These are phyloP conservation scores for Erythrobasidium yunnanense DNA, from an alignment of 768 basidiomycete species.

Conservation along the genomic window DNA sequence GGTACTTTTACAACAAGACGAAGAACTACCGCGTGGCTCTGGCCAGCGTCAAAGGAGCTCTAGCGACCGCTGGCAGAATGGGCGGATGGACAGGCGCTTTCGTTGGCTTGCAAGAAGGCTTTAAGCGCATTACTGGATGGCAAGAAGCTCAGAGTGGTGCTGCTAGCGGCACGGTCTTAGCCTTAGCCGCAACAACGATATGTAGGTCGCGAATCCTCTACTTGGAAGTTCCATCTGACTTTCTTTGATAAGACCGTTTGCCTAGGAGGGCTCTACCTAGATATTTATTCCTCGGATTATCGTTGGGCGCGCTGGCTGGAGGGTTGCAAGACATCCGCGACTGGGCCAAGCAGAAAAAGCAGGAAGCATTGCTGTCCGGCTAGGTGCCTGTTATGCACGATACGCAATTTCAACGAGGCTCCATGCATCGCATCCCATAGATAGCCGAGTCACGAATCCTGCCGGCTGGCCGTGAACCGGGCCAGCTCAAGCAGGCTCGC, in stretches of 20 bases:
- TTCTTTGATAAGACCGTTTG: not conserved
- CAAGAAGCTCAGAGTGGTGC: not conserved
- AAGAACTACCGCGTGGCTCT: constrained; percentile 75
- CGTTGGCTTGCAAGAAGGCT: constrained; percentile 16
- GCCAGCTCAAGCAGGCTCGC: too few species aligned
- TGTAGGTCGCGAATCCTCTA: not conserved
- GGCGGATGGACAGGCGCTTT: constrained; percentile 22
- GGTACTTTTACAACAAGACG: constrained; percentile 94
- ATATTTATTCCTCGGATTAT: constrained; percentile 4
- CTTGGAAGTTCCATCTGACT: not conserved
- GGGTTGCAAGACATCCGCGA: constrained; percentile 17
- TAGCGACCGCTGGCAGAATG: constrained; percentile 8
- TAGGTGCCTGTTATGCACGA: too few species aligned
- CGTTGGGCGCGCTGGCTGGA: constrained; percentile 21
- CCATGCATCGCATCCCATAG: too few species aligned
- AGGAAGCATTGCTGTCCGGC: too few species aligned
- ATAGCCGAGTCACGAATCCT: too few species aligned
- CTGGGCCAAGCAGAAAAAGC: not conserved
- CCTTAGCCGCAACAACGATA: not conserved
- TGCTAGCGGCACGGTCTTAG: not conserved
- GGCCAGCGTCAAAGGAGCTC: constrained; percentile 18
- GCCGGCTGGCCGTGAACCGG: too few species aligned
- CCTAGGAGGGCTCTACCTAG: constrained; percentile 8
- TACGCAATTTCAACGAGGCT: too few species aligned
- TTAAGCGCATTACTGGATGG: not conserved